Conservation (phyloP, 2,329 filamentous ascomycete genomes). For the Trichophyton simii region DNA sequence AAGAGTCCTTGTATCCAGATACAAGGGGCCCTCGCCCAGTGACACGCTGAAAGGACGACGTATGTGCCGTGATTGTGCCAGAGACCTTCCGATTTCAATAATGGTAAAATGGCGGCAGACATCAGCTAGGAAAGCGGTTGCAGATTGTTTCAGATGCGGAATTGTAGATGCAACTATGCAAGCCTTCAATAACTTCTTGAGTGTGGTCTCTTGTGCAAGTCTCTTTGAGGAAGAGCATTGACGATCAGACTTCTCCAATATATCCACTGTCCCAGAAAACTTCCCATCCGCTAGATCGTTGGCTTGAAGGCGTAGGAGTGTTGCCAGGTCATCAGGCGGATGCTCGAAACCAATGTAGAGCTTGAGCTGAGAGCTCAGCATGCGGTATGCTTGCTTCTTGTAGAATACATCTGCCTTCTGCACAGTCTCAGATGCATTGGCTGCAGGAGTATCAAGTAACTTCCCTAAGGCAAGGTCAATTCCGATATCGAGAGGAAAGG, state of each 20-base stretch:
- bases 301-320: slow-evolving; percentile 73
- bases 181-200: slow-evolving; percentile 82
- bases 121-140: slow-evolving; percentile 62
- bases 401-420: slow-evolving; percentile 68
- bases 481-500: slow-evolving; percentile 76
- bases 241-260: slow-evolving; percentile 63
- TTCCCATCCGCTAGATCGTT: slow-evolving; percentile 69
- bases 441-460: slow-evolving; percentile 53
- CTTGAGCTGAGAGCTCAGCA: slow-evolving; percentile 82
- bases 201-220: slow-evolving; percentile 62
- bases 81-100: slow-evolving; percentile 73
- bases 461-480: slow-evolving; percentile 82
- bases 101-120: slow-evolving; percentile 83
- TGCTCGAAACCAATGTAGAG: slow-evolving; percentile 77
- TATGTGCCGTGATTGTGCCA: slow-evolving; percentile 65
- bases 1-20: slow-evolving; percentile 73
- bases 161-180: slow-evolving; percentile 75
- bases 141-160: slow-evolving; percentile 64
- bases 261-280: slow-evolving; percentile 53
- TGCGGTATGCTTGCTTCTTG: slow-evolving; percentile 80
- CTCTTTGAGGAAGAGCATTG: slow-evolving; percentile 80
- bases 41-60: slow-evolving; percentile 71
- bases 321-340: slow-evolving; percentile 77
- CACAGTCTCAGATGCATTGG: slow-evolving; percentile 40
- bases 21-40: slow-evolving; percentile 74